Percentiles rank a stretch among this genome's conserved stretches.
Evolutionary conservation across 495 filamentous ascomycete species (phyloP).

Genomic region (Cetradonia linearis): DNA sequence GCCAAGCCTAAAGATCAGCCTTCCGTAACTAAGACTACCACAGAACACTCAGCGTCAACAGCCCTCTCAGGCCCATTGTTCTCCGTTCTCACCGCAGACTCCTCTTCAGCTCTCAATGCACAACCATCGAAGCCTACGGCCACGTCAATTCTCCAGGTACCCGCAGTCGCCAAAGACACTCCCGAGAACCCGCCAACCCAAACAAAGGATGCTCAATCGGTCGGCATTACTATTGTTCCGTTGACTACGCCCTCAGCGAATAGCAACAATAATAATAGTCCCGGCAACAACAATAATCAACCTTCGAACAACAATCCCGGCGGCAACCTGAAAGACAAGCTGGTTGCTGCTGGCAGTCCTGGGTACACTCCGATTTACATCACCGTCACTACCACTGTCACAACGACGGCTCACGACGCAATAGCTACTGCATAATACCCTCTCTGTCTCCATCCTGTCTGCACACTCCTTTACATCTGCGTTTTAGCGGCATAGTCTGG

Average conservation of each 20-base stretch:
- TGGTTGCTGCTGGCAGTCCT: not conserved
- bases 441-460: not conserved
- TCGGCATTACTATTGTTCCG: not conserved
- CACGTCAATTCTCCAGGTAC: not conserved
- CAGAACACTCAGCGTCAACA: not conserved
- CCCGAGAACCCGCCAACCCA: slow-evolving; percentile 8
- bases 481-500: slow-evolving; percentile 14
- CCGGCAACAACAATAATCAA: no score
- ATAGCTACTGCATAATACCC: slow-evolving; percentile 1
- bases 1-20: not conserved
- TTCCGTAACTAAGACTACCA: not conserved
- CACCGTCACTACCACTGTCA: slow-evolving; percentile 19
- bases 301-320: not conserved
- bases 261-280: not conserved
- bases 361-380: not conserved
- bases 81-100: not conserved
- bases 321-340: slow-evolving; percentile 1
- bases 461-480: not conserved
- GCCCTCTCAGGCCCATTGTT: not conserved
- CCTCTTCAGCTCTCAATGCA: not conserved
- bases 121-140: not conserved
- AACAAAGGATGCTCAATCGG: not conserved
- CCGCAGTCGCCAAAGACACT: slow-evolving; percentile 4
- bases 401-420: slow-evolving; percentile 4
- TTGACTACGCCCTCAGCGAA: not conserved